A percentile compares a stretch with the other conserved stretches of the same genome.
These are phyloP conservation scores for Penicillium crustosum DNA, from an alignment of 2,329 filamentous ascomycete genomes.

Conservation along the genomic window DNA sequence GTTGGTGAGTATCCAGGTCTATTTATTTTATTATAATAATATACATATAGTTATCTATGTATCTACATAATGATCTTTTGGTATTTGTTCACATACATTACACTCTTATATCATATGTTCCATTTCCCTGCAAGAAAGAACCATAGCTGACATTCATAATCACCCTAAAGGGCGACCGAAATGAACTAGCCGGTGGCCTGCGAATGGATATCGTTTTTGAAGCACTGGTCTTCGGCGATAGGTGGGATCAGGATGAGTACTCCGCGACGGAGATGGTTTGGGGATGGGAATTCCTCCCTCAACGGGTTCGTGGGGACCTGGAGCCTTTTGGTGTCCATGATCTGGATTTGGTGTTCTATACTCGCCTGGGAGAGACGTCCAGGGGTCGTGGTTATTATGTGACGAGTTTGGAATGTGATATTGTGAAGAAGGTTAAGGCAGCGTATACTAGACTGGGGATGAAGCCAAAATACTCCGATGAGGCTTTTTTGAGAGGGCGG, in stretches of 20 bases:
- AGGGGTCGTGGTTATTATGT: not conserved
- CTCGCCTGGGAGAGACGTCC: not conserved
- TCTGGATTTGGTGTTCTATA: conserved; percentile 1
- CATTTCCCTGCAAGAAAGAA: not conserved
- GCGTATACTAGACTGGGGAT: not conserved
- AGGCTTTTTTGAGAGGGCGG: not conserved
- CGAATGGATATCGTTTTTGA: conserved; percentile 5
- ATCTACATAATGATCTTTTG: not conserved
- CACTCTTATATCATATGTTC: not conserved
- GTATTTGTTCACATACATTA: too few species aligned
- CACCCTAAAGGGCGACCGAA: not conserved
- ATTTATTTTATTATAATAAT: not conserved
- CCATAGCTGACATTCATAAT: not conserved
- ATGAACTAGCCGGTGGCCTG: not conserved
- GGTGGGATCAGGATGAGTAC: not conserved
- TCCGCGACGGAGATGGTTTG: not conserved
- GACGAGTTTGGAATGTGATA: not conserved
- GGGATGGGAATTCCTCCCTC: not conserved
- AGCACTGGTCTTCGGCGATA: not conserved
- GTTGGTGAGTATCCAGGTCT: not conserved
- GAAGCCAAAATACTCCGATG: not conserved
- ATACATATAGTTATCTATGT: not conserved
- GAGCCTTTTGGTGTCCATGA: not conserved
- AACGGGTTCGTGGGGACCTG: not conserved
- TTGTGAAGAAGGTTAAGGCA: not conserved